Percentiles rank a stretch among this genome's conserved stretches.
Evolutionary conservation across 2,329 filamentous ascomycete species (phyloP).

Genomic region (Penicillium italicum): DNA sequence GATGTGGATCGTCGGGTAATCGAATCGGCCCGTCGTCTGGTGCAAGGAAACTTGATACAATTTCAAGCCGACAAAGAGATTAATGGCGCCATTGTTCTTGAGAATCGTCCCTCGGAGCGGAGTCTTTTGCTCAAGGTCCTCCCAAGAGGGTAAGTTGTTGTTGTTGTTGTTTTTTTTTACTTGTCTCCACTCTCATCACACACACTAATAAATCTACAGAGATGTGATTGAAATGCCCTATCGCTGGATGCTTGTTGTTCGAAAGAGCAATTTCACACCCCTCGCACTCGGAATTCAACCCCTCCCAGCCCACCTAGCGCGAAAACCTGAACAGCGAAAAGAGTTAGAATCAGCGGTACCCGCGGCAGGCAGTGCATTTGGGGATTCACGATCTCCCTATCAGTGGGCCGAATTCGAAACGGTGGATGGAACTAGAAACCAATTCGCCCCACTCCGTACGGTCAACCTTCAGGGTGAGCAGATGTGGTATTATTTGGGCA

Average conservation of each 20-base stretch:
- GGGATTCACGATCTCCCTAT: slow-evolving; percentile 54
- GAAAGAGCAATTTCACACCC: slow-evolving; percentile 48
- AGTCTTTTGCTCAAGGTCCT: slow-evolving; percentile 76
- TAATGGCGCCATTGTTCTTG: slow-evolving; percentile 81
- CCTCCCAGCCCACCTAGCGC: slow-evolving; percentile 47
- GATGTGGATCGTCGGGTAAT: slow-evolving; percentile 68
- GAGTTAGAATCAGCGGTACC: slow-evolving; percentile 60
- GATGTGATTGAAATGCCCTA: slow-evolving; percentile 61
- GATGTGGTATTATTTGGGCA: slow-evolving; percentile 85
- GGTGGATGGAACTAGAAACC: slow-evolving; percentile 50
- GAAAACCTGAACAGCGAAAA: slow-evolving; percentile 52
- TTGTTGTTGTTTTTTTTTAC: slow-evolving; percentile 10
- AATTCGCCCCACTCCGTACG: slow-evolving; percentile 61
- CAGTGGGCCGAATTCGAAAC: slow-evolving; percentile 78
- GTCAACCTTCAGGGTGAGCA: slow-evolving; percentile 69
- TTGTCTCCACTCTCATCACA: slow-evolving; percentile 3
- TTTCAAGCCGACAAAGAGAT: slow-evolving; percentile 83
- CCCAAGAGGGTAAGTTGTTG: slow-evolving; percentile 69
- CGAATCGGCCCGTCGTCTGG: slow-evolving; percentile 64
- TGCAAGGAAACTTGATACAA: slow-evolving; percentile 75
- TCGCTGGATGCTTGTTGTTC: slow-evolving; percentile 49
- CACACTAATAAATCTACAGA: slow-evolving; percentile 21
- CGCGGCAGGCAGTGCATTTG: slow-evolving; percentile 63
- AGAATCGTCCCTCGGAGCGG: slow-evolving; percentile 74
- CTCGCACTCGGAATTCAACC: slow-evolving; percentile 46